Evolutionary conservation across 495 filamentous ascomycete genomes (phyloP).

Genomic region (Venustampulla echinocandica): DNA sequence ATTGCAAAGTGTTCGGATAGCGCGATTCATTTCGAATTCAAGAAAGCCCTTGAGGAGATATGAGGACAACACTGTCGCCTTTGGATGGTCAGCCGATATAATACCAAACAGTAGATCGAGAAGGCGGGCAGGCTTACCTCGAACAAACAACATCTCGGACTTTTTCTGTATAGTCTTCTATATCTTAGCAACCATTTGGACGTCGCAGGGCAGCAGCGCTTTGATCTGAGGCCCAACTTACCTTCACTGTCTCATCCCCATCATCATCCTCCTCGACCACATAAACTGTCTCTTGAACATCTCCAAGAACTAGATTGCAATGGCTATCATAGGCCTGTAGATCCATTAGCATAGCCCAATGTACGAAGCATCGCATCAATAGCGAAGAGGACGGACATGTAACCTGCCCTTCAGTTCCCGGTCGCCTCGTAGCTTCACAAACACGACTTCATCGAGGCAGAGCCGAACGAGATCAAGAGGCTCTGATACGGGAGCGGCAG

Average conservation of each 20-base stretch:
- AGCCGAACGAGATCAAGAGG: conserved; percentile 92
- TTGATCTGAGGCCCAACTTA: not conserved
- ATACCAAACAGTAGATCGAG: not conserved
- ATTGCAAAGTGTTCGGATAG: not conserved
- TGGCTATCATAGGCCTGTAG: conserved; percentile 92
- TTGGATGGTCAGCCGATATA: conserved; percentile 26
- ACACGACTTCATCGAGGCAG: conserved; percentile 88
- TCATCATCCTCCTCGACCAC: conserved; percentile 84
- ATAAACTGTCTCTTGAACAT: conserved; percentile 96
- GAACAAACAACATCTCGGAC: conserved; percentile 97
- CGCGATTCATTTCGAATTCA: conserved; percentile 9
- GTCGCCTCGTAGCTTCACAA: conserved; percentile 93
- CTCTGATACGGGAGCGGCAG: conserved; percentile 60
- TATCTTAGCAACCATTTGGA: not conserved
- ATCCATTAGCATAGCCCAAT: conserved; percentile 6
- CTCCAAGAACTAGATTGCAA: conserved; percentile 95
- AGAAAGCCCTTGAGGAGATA: conserved; percentile 52
- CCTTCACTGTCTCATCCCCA: conserved; percentile 37
- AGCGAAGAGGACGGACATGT: conserved; percentile 53
- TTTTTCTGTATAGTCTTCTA: conserved; percentile 87
- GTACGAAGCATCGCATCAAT: not conserved
- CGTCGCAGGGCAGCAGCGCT: not conserved
- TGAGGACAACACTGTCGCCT: conserved; percentile 96
- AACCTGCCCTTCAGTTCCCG: conserved; percentile 90
- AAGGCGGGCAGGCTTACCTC: conserved; percentile 52